A percentile compares a stretch with the other conserved stretches of the same genome.
Conservation (phyloP, 164 flowering plant genomes). For the Piper betle region DNA sequence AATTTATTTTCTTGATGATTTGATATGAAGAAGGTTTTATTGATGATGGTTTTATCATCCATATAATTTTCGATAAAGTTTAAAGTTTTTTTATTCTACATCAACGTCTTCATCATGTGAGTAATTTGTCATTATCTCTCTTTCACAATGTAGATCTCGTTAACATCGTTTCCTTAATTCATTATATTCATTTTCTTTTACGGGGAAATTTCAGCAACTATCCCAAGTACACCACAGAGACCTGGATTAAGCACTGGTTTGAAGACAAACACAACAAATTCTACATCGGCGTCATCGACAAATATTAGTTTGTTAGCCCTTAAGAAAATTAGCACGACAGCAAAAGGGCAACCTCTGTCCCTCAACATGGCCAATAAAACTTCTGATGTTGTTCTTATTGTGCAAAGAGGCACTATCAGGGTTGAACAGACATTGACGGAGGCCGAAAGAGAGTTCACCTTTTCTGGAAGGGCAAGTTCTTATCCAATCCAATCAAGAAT, state of each 20-base stretch:
- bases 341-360: slow-evolving; percentile 38
- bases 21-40: too few relatives aligned
- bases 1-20: too few relatives aligned
- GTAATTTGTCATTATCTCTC: slow-evolving; percentile 6
- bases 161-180: not conserved
- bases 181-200: slow-evolving; percentile 2
- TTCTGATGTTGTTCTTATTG: slow-evolving; percentile 61
- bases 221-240: slow-evolving; percentile 81
- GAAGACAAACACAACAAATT: slow-evolving; percentile 23
- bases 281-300: slow-evolving; percentile 20
- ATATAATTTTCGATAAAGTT: too few relatives aligned
- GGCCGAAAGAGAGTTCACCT: slow-evolving; percentile 42
- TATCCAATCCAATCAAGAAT: slow-evolving; percentile 41
- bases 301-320: slow-evolving; percentile 20
- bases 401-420: slow-evolving; percentile 9
- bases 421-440: slow-evolving; percentile 28
- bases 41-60: too few relatives aligned
- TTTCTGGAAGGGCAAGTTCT: slow-evolving; percentile 40
- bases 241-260: slow-evolving; percentile 25
- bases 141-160: not conserved
- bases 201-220: slow-evolving; percentile 49
- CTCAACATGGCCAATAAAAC: slow-evolving; percentile 31
- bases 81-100: too few relatives aligned
- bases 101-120: slow-evolving; percentile 47
- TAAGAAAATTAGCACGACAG: slow-evolving; percentile 28